These are phyloP conservation scores for Fusarium floridanum DNA, from an alignment of 2,329 filamentous ascomycete species.

Conservation along the genomic window DNA sequence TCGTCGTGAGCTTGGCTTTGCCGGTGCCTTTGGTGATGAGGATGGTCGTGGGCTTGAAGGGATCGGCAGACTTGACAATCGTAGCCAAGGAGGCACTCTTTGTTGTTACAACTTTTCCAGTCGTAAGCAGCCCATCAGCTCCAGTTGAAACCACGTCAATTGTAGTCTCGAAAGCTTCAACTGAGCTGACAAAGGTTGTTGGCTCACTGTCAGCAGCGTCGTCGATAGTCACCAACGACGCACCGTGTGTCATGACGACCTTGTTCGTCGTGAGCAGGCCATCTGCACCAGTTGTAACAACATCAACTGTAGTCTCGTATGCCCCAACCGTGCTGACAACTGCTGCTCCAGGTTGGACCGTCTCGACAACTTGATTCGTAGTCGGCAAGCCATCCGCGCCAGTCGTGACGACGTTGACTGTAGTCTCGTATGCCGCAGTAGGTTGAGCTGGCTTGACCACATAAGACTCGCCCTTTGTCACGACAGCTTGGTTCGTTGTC, in stretches of 20 bases:
- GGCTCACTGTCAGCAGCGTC: neutral
- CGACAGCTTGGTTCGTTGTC: neutral
- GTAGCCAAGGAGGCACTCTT: conserved; percentile 27
- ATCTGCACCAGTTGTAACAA: neutral
- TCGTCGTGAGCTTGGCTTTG: conserved; percentile 29
- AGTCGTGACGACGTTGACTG: neutral
- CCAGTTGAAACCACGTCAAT: conserved; percentile 26
- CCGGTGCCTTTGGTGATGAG: conserved; percentile 22
- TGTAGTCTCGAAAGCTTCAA: conserved; percentile 28
- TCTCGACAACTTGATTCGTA: conserved; percentile 31
- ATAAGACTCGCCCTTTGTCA: neutral
- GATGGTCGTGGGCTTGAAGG: conserved; percentile 31
- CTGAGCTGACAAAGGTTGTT: conserved; percentile 15
- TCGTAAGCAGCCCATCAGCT: conserved; percentile 25
- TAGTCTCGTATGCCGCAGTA: neutral
- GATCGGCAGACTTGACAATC: conserved; percentile 20
- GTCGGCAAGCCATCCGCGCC: neutral
- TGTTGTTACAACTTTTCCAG: conserved; percentile 29
- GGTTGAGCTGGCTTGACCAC: neutral
- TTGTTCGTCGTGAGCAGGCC: neutral
- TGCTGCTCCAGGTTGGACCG: neutral
- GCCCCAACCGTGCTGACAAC: neutral
- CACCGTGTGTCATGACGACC: neutral
- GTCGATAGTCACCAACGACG: neutral
- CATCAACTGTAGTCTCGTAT: neutral